These are phyloP conservation scores for Parascedosporium putredinis DNA, from an alignment of 2,329 filamentous ascomycete species.

Conservation along the genomic window DNA sequence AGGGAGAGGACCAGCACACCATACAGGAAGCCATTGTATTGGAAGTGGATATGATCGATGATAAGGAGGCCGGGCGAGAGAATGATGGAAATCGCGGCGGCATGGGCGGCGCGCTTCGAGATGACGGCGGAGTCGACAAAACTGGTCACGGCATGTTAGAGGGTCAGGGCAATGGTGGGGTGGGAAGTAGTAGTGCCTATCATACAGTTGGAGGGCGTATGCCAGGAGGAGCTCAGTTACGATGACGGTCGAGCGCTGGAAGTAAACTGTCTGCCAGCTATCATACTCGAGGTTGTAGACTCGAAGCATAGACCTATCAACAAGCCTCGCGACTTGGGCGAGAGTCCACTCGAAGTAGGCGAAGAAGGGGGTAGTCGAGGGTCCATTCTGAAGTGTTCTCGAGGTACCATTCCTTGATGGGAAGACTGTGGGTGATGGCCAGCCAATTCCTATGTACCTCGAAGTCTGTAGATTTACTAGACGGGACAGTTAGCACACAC, in stretches of 20 bases:
- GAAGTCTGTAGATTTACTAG: constrained; percentile 95
- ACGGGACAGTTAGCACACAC: constrained; percentile 8
- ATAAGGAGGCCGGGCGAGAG: constrained; percentile 89
- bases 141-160: constrained; percentile 28
- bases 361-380: constrained; percentile 97
- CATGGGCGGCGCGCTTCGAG: constrained; percentile 69
- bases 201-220: constrained; percentile 66
- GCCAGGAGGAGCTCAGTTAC: constrained; percentile 73
- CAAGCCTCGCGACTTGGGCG: constrained; percentile 66
- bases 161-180: background rate
- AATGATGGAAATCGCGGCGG: constrained; percentile 77
- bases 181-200: background rate
- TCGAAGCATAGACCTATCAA: constrained; percentile 72
- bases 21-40: constrained; percentile 97
- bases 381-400: constrained; percentile 99
- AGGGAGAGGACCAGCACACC: constrained; percentile 81
- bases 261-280: constrained; percentile 90
- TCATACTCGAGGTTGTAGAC: constrained; percentile 75
- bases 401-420: constrained; percentile 85
- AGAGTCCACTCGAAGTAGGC: constrained; percentile 93
- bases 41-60: constrained; percentile 97
- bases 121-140: constrained; percentile 60
- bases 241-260: constrained; percentile 84
- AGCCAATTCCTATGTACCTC: constrained; percentile 99
- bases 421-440: constrained; percentile 83